phyloP scores from a whole-genome alignment of 2,329 filamentous ascomycete species.

The Xylariales sp. region DNA sequence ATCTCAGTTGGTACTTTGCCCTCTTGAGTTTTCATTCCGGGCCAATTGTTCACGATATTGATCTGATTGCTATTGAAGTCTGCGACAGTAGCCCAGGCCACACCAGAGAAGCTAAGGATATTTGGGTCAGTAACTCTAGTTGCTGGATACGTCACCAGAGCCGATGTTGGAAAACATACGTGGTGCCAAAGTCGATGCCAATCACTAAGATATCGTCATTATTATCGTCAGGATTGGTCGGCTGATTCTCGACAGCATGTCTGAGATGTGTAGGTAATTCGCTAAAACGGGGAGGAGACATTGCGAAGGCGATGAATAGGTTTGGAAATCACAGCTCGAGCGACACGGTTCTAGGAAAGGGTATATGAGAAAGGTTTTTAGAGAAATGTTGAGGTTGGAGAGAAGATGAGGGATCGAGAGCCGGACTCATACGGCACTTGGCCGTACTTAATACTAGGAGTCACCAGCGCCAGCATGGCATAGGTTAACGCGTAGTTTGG shows the following conservation, averaged over 20 bases:
- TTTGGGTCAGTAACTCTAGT: background rate
- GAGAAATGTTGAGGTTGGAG: background rate
- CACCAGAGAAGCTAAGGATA: slow-evolving; percentile 45
- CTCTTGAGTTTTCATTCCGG: slow-evolving; percentile 10
- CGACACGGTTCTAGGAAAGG: background rate
- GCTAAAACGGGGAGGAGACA: background rate
- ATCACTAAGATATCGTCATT: slow-evolving; percentile 20
- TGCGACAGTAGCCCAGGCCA: slow-evolving; percentile 42
- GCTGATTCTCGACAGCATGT: background rate
- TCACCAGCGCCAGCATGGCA: background rate
- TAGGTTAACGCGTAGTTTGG: background rate
- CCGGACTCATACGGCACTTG: too few species aligned
- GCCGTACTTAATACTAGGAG: background rate
- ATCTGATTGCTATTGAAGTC: slow-evolving; percentile 17
- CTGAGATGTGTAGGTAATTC: background rate
- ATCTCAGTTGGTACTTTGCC: slow-evolving; percentile 44
- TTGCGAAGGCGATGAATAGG: background rate
- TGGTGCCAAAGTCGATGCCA: slow-evolving; percentile 26
- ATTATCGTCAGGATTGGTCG: background rate
- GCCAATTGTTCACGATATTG: slow-evolving; percentile 24
- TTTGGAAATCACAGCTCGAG: background rate
- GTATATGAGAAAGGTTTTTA: background rate
- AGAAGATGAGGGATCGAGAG: background rate
- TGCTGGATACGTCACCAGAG: background rate
- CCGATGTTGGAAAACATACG: slow-evolving; percentile 2